These are phyloP conservation scores for Flaveria robusta DNA, from an alignment of 129 eudicot species.

Conservation along the genomic window DNA sequence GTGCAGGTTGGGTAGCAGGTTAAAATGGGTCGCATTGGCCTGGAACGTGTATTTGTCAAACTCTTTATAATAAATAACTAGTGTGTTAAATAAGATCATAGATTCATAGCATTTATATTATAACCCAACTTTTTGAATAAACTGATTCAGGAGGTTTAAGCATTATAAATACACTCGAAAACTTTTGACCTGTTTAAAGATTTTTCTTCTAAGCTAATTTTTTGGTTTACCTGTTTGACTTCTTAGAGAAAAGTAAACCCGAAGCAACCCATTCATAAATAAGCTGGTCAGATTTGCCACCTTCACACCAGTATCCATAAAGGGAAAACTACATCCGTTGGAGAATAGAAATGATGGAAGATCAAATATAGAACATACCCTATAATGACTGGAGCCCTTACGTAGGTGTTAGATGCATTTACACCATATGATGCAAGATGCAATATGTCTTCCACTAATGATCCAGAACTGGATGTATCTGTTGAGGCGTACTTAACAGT, in stretches of 20 bases:
- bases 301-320: neutral
- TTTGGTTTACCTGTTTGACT: neutral
- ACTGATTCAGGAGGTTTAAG: neutral
- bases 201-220: conserved; percentile 2
- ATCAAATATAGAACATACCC: conserved; percentile 52
- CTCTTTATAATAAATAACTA: neutral
- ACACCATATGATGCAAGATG: conserved; percentile 68
- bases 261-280: neutral
- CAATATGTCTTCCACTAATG: conserved; percentile 82
- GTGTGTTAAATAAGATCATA: neutral
- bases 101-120: neutral
- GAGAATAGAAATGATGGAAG: conserved; percentile 14
- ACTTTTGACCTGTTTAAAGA: neutral
- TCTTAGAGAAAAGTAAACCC: neutral
- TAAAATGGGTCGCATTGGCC: neutral
- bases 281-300: neutral
- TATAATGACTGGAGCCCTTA: conserved; percentile 68
- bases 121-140: neutral
- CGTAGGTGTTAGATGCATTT: conserved; percentile 55
- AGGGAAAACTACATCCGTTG: neutral
- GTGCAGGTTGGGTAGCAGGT: neutral
- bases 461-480: conserved; percentile 91
- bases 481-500: conserved; percentile 55
- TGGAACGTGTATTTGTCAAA: neutral
- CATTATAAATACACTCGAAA: neutral